Conservation (phyloP, 2,329 filamentous ascomycete species). For the Botryotinia globosa region DNA sequence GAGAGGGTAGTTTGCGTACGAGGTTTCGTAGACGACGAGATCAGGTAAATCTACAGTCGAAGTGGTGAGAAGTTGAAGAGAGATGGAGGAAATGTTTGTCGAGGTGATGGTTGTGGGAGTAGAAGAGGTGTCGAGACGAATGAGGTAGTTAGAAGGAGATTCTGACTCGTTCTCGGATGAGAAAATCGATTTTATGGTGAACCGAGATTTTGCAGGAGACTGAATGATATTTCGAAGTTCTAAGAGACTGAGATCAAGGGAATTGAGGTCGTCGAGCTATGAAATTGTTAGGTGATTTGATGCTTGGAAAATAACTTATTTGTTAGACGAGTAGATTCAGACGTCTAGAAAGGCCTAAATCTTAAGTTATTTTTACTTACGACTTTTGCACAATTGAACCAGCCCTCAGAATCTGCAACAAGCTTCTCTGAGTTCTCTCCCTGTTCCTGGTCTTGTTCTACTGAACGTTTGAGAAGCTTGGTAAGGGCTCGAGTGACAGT, state of each 20-base stretch:
- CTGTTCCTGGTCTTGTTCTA: slow-evolving; percentile 40
- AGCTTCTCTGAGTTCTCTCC: slow-evolving; percentile 41
- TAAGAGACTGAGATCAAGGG: slow-evolving; percentile 40
- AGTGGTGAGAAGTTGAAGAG: slow-evolving; percentile 38
- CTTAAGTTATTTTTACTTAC: slow-evolving; percentile 36
- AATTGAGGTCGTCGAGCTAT: slow-evolving; percentile 22
- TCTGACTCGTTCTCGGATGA: slow-evolving; percentile 26
- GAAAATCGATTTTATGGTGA: slow-evolving; percentile 38
- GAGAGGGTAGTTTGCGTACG: slow-evolving; percentile 46
- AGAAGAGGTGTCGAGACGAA: slow-evolving; percentile 37
- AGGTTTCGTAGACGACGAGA: slow-evolving; percentile 46
- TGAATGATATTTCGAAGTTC: slow-evolving; percentile 41
- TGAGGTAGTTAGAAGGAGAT: slow-evolving; percentile 38
- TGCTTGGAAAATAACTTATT: background rate
- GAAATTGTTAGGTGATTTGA: slow-evolving; percentile 35
- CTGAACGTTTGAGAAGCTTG: slow-evolving; percentile 44
- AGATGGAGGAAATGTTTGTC: slow-evolving; percentile 25
- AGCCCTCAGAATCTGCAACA: slow-evolving; percentile 43
- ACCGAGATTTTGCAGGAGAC: slow-evolving; percentile 42
- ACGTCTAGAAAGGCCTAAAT: background rate
- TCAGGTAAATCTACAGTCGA: slow-evolving; percentile 42
- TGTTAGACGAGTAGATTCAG: background rate
- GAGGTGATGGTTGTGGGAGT: slow-evolving; percentile 25
- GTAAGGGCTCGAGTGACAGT: slow-evolving; percentile 44
- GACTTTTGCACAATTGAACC: slow-evolving; percentile 43